Base-by-base conservation (phyloP, 352 stramenopile species). In the Globisporangium spiculum region DNA sequence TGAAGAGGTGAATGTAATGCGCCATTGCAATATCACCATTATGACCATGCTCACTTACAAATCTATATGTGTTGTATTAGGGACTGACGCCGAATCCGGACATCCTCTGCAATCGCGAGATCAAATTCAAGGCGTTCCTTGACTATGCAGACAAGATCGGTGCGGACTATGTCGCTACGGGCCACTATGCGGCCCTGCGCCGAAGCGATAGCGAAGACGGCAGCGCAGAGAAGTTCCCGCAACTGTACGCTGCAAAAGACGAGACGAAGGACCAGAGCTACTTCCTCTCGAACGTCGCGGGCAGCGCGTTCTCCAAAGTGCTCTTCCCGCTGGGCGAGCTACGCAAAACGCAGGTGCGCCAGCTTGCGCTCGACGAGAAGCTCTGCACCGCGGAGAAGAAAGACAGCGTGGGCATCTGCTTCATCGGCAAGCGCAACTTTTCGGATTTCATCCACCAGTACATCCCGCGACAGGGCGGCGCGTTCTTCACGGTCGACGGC, bases 81-180 rank as follows among this genome's bases (percentile, higher is more conserved):
- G 90, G 92, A 1, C 58, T 94, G 55, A 98, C 94, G 14, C 94
- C 94, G 36, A 98, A 98, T 68, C 92, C 93, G 1, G 95, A 98
- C 75, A 95, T 99, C 32, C 74, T 97, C 30, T 99, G 97, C 88
- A 99, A 99, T 80, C 86, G 89, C 2, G 86, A 98, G 73, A 98
- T 99, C 77, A 99, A 99, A 77, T 99, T 99, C 83, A 97, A 98
- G 64, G 92, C 84, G 3, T 98, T 99, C 70, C 88, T 89, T n/a
- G 84, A 98, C 34, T 97, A 97, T 72, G 93, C 94, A 10, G 76
- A 84, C 57, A 75, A 87, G 20, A 89, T 90, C 20, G 88, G 89
- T 10, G 91, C 90, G 1, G 91, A 98, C 71, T 97, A 81, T 58
- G 81, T 99, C 26, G 97, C 97, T 0, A 99, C 97, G 1, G 97